Percentiles rank a stretch among this genome's conserved stretches.
phyloP scores from a whole-genome alignment of 2,329 filamentous ascomycete genomes.

The Tolypocladium tundrense region DNA sequence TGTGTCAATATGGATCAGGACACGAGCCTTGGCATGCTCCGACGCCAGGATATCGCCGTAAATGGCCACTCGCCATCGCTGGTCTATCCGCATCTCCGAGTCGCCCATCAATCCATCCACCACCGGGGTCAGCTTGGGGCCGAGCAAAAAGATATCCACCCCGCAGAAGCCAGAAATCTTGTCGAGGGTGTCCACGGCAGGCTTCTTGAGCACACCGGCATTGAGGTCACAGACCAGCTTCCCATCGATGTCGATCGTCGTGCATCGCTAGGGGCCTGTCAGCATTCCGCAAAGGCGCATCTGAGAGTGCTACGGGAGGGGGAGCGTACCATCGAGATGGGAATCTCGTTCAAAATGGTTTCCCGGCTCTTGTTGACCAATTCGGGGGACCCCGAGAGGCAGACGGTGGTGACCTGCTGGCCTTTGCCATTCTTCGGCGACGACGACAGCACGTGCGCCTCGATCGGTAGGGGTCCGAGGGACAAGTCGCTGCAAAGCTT shows the following conservation, averaged over 20 bases:
- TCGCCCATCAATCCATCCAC: conserved; percentile 66
- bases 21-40: conserved; percentile 92
- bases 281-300: conserved; percentile 2
- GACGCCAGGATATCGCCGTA: conserved; percentile 92
- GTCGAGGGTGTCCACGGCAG: conserved; percentile 77
- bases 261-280: conserved; percentile 52
- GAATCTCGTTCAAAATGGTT: conserved; percentile 82
- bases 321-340: conserved; percentile 74
- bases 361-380: conserved; percentile 83
- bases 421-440: conserved; percentile 63
- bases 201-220: conserved; percentile 58
- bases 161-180: conserved; percentile 80
- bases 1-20: conserved; percentile 95
- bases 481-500: conserved; percentile 76
- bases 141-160: conserved; percentile 91
- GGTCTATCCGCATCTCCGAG: conserved; percentile 74
- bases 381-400: conserved; percentile 79
- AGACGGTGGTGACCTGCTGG: conserved; percentile 73
- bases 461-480: conserved; percentile 57
- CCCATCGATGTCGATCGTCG: conserved; percentile 86
- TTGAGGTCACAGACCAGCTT: conserved; percentile 71
- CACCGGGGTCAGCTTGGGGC: conserved; percentile 76
- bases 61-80: conserved; percentile 84
- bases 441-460: conserved; percentile 75
- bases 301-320: not conserved